Percentiles rank a stretch among this genome's conserved stretches.
Conservation (phyloP, 1,284 basidiomycete species). For the Golubevia pallescens region DNA sequence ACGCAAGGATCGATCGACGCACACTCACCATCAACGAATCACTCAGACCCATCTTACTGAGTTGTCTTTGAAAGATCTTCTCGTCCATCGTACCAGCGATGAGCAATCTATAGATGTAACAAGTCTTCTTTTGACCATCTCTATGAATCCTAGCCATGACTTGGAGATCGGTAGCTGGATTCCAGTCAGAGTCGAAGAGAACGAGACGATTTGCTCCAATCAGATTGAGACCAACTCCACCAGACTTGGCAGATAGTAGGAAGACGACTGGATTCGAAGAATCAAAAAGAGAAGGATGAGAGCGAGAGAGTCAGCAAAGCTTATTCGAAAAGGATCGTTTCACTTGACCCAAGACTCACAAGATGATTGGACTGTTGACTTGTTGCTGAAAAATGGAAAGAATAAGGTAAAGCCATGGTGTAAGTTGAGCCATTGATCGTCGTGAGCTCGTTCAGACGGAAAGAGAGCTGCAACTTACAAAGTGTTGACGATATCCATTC, state of each 20-base stretch:
- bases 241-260: slow-evolving; percentile 90
- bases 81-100: slow-evolving; percentile 63
- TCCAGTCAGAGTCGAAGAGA: slow-evolving; percentile 89
- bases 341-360: background rate
- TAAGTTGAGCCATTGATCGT: too few species aligned
- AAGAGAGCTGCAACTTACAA: too few species aligned
- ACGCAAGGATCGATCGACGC: too few species aligned
- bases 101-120: slow-evolving; percentile 88
- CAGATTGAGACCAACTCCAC: slow-evolving; percentile 91
- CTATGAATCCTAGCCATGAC: slow-evolving; percentile 97
- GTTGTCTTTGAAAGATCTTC: slow-evolving; percentile 74
- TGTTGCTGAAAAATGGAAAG: too few species aligned
- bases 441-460: too few species aligned
- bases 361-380: too few species aligned
- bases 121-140: slow-evolving; percentile 88
- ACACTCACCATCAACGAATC: slow-evolving; percentile 68
- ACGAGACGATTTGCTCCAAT: slow-evolving; percentile 73
- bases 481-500: slow-evolving; percentile 14
- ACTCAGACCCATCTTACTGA: slow-evolving; percentile 88
- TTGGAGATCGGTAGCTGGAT: slow-evolving; percentile 83
- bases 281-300: background rate
- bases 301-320: background rate
- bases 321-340: background rate
- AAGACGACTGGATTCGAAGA: slow-evolving; percentile 81
- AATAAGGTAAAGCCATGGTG: too few species aligned